These are phyloP conservation scores for Entelexis paramagnoliae DNA, from an alignment of 1,139 yeast genomes.

Conservation along the genomic window DNA sequence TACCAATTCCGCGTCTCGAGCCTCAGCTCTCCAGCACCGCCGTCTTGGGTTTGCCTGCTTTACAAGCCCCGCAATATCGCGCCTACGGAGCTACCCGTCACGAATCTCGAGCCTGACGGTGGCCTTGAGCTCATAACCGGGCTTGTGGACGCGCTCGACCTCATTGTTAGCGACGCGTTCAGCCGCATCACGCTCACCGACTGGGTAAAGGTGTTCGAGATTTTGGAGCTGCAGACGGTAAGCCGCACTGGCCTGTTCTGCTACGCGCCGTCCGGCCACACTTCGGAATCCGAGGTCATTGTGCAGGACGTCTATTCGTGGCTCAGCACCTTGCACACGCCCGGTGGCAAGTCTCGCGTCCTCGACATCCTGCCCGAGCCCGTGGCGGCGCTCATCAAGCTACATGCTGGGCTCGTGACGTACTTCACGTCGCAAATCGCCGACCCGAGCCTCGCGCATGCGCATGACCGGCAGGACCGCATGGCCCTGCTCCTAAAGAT, in stretches of 20 bases:
- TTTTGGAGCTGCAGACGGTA: slow-evolving; percentile 56
- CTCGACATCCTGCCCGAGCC: slow-evolving; percentile 59
- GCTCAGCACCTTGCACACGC: slow-evolving; percentile 47
- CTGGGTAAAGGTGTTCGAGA: slow-evolving; percentile 70
- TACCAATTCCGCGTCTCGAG: slow-evolving; percentile 8
- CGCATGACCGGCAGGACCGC: slow-evolving; percentile 53
- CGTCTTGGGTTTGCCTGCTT: neutral
- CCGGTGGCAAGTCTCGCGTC: slow-evolving; percentile 34
- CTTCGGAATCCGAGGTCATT: slow-evolving; percentile 44
- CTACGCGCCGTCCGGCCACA: slow-evolving; percentile 39
- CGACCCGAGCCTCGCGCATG: slow-evolving; percentile 41
- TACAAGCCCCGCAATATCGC: neutral
- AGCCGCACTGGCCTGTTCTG: slow-evolving; percentile 50
- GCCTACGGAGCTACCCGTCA: slow-evolving; percentile 11
- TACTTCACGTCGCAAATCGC: slow-evolving; percentile 57
- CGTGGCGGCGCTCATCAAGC: slow-evolving; percentile 52
- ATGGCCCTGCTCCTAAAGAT: slow-evolving; percentile 63
- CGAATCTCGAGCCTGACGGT: slow-evolving; percentile 19
- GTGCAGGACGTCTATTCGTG: slow-evolving; percentile 64
- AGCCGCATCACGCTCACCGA: slow-evolving; percentile 54
- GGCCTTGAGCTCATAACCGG: slow-evolving; percentile 35
- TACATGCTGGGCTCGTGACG: slow-evolving; percentile 57
- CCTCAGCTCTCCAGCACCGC: neutral
- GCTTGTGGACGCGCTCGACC: slow-evolving; percentile 56
- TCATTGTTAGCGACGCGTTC: slow-evolving; percentile 50